Conservation (phyloP, 768 basidiomycete species). For the Boletus bicolor region DNA sequence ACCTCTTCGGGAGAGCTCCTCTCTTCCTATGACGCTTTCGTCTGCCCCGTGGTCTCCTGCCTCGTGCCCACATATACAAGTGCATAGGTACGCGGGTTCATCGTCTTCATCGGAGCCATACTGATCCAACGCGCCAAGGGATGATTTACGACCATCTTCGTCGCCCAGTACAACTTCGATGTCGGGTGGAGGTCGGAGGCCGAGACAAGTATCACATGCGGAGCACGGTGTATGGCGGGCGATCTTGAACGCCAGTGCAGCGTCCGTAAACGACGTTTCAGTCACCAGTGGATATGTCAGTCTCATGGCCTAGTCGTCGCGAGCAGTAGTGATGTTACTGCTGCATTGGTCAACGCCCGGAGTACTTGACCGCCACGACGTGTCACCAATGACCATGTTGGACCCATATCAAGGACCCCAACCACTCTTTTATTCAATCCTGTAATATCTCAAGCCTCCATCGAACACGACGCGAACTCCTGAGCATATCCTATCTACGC, state of each 20-base stretch:
- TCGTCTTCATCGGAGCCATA: conserved; percentile 75
- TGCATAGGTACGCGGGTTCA: conserved; percentile 49
- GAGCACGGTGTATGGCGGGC: conserved; percentile 78
- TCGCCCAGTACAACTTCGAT: conserved; percentile 59
- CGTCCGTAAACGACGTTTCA: conserved; percentile 44
- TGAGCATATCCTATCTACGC: too few species aligned
- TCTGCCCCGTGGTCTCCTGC: conserved; percentile 67
- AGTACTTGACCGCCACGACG: background rate
- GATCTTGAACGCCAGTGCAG: conserved; percentile 66
- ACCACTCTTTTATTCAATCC: background rate
- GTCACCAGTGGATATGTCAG: conserved; percentile 65
- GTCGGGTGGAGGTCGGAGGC: conserved; percentile 62
- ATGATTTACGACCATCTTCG: conserved; percentile 40
- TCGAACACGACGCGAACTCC: too few species aligned
- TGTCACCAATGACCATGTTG: background rate
- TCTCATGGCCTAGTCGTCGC: conserved; percentile 45
- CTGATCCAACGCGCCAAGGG: conserved; percentile 53
- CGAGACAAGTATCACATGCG: conserved; percentile 61
- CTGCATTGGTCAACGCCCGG: background rate
- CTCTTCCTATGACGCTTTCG: conserved; percentile 48
- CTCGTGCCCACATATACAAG: conserved; percentile 69
- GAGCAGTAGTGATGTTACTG: background rate
- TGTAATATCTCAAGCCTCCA: too few species aligned
- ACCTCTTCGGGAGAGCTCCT: conserved; percentile 68
- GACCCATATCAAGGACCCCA: conserved; percentile 5